Evolutionary conservation across 305 asterid genomes (phyloP).

Genomic region (Striga hermonthica): DNA sequence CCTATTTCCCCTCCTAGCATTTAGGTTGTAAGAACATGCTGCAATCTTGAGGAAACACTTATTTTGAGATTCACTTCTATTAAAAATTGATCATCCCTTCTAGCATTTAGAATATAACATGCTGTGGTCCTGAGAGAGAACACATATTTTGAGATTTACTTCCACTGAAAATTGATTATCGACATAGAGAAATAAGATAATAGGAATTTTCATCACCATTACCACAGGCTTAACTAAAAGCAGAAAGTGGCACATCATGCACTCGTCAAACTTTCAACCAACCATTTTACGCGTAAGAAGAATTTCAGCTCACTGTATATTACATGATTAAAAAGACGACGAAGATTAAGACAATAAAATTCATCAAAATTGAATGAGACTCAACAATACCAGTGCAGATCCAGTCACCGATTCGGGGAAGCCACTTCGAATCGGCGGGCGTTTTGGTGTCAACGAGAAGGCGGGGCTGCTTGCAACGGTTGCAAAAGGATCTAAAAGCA

Average conservation of each 20-base stretch:
- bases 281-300: not conserved
- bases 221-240: constrained; percentile 1
- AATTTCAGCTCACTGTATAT: not conserved
- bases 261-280: constrained; percentile 5
- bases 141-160: not conserved
- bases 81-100: too few species aligned
- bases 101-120: too few species aligned
- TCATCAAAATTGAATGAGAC: constrained; percentile 5
- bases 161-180: not conserved
- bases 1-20: constrained; percentile 7
- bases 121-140: too few species aligned
- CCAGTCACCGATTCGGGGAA: constrained; percentile 94
- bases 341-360: not conserved
- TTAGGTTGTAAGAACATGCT: not conserved
- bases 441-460: constrained; percentile 73
- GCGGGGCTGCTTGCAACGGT: constrained; percentile 85
- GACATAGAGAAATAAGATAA: not conserved
- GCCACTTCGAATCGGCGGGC: constrained; percentile 84
- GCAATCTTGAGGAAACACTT: not conserved
- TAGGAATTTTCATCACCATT: constrained; percentile 9
- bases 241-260: constrained; percentile 2
- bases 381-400: constrained; percentile 65
- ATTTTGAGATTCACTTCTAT: too few species aligned
- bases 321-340: not conserved
- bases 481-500: constrained; percentile 81